Conservation (phyloP, 2,329 filamentous ascomycete species). For the Fusarium sp. region DNA sequence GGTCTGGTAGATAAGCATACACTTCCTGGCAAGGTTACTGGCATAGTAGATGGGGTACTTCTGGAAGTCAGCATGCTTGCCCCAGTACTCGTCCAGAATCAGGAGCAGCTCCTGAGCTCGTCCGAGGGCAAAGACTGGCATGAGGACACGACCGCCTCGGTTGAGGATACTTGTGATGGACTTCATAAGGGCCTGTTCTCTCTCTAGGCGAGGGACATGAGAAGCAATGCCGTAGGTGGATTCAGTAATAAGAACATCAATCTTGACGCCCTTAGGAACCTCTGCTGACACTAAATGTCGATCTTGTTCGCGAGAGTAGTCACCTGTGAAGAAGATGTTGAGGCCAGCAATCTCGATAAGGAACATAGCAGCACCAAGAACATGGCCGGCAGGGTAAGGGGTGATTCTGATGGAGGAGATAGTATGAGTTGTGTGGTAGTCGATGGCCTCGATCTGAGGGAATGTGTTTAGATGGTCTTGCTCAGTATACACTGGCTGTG, state of each 20-base stretch:
- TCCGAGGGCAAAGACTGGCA: conserved; percentile 95
- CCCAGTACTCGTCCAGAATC: conserved; percentile 97
- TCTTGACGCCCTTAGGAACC: conserved; percentile 86
- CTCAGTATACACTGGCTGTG: conserved; percentile 90
- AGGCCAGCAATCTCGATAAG: conserved; percentile 95
- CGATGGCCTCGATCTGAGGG: conserved; percentile 93
- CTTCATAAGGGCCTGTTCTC: conserved; percentile 94
- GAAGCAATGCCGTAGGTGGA: conserved; percentile 97
- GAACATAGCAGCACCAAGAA: conserved; percentile 98
- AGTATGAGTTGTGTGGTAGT: conserved; percentile 97
- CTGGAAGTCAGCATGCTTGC: conserved; percentile 85
- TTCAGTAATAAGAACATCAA: conserved; percentile 96
- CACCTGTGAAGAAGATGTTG: conserved; percentile 96
- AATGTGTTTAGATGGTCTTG: conserved; percentile 94
- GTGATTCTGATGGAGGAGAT: conserved; percentile 97
- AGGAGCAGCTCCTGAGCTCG: conserved; percentile 92
- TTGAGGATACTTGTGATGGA: conserved; percentile 91
- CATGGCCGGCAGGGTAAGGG: conserved; percentile 95
- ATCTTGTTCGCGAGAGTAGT: conserved; percentile 96
- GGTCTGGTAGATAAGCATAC: conserved; percentile 98
- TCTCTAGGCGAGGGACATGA: conserved; percentile 87
- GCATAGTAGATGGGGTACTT: conserved; percentile 97
- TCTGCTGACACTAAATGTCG: conserved; percentile 93
- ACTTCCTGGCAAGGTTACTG: conserved; percentile 91
- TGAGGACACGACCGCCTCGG: conserved; percentile 87